Percentiles rank a stretch among this genome's conserved stretches.
phyloP scores from a whole-genome alignment of 805 yeast species.

The Ascoidea asiatica region DNA sequence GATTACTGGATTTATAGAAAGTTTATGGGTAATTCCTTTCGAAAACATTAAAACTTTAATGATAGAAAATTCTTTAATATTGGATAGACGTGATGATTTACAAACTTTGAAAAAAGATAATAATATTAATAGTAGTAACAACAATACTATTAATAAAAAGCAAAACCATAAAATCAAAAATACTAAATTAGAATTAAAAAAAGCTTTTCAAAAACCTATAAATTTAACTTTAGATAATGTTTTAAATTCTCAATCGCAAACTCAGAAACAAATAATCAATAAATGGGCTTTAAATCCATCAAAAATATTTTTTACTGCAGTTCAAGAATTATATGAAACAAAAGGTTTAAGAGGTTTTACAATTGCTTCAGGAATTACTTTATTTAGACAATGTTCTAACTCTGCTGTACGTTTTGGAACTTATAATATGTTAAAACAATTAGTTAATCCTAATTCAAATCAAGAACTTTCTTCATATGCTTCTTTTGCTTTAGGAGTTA shows the following conservation, averaged over 20 bases:
- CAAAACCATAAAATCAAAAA: conserved; percentile 1
- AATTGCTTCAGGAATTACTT: conserved; percentile 76
- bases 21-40: conserved; percentile 78
- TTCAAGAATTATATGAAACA: conserved; percentile 52
- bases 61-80: conserved; percentile 51
- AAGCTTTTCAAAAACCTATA: conserved; percentile 11
- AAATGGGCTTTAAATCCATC: conserved; percentile 41
- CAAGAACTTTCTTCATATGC: conserved; percentile 21
- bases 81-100: conserved; percentile 14
- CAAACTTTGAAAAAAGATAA: conserved; percentile 15
- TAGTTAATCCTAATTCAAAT: conserved; percentile 37
- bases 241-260: conserved; percentile 13
- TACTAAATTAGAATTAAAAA: conserved; percentile 8
- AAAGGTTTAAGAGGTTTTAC: conserved; percentile 69
- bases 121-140: conserved; percentile 20
- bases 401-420: conserved; percentile 77
- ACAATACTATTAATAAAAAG: conserved; percentile 12
- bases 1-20: conserved; percentile 74
- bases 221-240: conserved; percentile 19
- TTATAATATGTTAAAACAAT: conserved; percentile 65
- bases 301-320: conserved; percentile 33
- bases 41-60: conserved; percentile 72
- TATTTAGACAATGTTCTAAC: conserved; percentile 64
- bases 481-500: conserved; percentile 21
- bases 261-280: conserved; percentile 3